A percentile compares a stretch with the other conserved stretches of the same genome.
Evolutionary conservation across 1,284 basidiomycete genomes (phyloP).

Genomic region (Pseudozyma sp.): DNA sequence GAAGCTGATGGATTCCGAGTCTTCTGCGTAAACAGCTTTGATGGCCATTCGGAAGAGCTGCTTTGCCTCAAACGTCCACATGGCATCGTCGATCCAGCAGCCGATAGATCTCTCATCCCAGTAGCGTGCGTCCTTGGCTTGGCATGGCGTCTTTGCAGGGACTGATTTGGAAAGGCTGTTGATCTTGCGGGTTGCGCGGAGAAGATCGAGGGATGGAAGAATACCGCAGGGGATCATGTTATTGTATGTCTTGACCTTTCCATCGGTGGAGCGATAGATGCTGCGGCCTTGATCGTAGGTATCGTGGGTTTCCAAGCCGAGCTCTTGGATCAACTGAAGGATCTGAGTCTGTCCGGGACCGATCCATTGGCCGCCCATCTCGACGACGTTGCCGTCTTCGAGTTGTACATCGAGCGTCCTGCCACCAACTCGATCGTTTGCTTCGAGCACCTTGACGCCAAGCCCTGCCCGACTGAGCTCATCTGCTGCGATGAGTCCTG

Average conservation of each 20-base stretch:
- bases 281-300: slow-evolving; percentile 43
- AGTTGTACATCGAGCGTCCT: slow-evolving; percentile 69
- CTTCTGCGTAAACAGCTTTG: slow-evolving; percentile 49
- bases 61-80: slow-evolving; percentile 38
- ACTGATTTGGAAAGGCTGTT: slow-evolving; percentile 41
- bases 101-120: slow-evolving; percentile 46
- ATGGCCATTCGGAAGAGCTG: slow-evolving; percentile 44
- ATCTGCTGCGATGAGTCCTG: slow-evolving; percentile 71
- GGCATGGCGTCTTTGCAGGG: slow-evolving; percentile 24
- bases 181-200: slow-evolving; percentile 43
- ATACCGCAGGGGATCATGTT: slow-evolving; percentile 44
- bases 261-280: slow-evolving; percentile 38
- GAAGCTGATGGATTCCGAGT: slow-evolving; percentile 41
- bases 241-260: slow-evolving; percentile 35
- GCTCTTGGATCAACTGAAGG: slow-evolving; percentile 69
- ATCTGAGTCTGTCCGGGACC: slow-evolving; percentile 71
- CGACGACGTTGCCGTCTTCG: slow-evolving; percentile 63
- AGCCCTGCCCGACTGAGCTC: slow-evolving; percentile 69
- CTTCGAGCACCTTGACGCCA: slow-evolving; percentile 71
- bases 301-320: slow-evolving; percentile 67
- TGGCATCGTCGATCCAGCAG: slow-evolving; percentile 45
- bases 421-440: slow-evolving; percentile 71
- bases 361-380: slow-evolving; percentile 72
- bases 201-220: slow-evolving; percentile 36
- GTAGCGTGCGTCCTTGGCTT: slow-evolving; percentile 25